phyloP scores from a whole-genome alignment of 2,329 filamentous ascomycete species.

The Colletotrichum gigasporum region DNA sequence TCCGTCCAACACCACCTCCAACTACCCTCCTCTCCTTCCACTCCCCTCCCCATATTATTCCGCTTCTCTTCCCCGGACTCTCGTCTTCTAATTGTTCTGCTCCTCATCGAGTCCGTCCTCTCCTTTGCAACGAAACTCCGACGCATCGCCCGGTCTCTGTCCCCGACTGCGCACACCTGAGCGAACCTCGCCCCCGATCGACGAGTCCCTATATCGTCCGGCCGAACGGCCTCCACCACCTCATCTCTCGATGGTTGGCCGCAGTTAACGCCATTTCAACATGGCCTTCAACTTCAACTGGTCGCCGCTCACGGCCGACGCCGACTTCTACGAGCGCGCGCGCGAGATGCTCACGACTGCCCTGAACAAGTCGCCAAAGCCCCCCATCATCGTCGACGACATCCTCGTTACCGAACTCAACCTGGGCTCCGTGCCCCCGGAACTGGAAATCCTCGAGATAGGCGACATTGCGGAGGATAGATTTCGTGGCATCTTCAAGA shows the following conservation, averaged over 20 bases:
- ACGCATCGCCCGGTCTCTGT: background rate
- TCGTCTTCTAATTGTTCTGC: conserved; percentile 7
- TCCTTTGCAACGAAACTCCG: background rate
- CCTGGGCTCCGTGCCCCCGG: conserved; percentile 90
- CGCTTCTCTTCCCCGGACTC: conserved; percentile 17
- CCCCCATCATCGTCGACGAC: conserved; percentile 98
- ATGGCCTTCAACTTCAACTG: conserved; percentile 99
- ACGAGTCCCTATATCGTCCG: background rate
- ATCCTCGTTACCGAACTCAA: conserved; percentile 99
- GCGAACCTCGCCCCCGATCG: background rate
- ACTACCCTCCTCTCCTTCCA: conserved; percentile 7
- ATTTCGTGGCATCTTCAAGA: conserved; percentile 98
- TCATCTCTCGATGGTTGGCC: conserved; percentile 32
- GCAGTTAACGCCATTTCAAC: conserved; percentile 57
- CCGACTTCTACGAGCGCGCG: conserved; percentile 87
- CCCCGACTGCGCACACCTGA: background rate
- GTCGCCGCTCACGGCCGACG: conserved; percentile 97
- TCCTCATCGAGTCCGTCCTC: conserved; percentile 24
- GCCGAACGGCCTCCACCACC: conserved; percentile 22
- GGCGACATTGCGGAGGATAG: conserved; percentile 96
- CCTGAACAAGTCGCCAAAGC: conserved; percentile 97
- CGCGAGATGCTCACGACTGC: conserved; percentile 94
- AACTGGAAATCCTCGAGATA: conserved; percentile 97
- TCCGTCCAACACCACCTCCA: conserved; percentile 5
- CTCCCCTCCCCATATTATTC: conserved; percentile 3